phyloP scores from a whole-genome alignment of 2,329 filamentous ascomycete genomes.

The Epichloe aotearoae region DNA sequence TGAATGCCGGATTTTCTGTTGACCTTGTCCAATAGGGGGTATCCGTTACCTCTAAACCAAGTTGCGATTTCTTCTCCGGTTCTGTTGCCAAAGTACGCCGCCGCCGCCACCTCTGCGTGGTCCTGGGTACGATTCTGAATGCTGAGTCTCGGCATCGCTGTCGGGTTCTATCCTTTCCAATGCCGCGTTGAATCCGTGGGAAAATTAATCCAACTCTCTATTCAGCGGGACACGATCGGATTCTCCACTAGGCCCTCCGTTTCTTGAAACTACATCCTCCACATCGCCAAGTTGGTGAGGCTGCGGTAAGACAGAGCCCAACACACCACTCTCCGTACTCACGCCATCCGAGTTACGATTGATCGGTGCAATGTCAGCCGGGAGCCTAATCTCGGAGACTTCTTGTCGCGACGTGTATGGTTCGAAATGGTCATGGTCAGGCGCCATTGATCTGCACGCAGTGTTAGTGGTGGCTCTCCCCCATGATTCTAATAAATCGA shows the following conservation, averaged over 20 bases:
- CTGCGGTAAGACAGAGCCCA: neutral
- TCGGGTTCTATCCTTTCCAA: slow-evolving; percentile 24
- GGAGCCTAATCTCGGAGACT: slow-evolving; percentile 9
- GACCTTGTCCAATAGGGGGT: neutral
- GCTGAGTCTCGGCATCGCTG: slow-evolving; percentile 9
- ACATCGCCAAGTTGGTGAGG: neutral
- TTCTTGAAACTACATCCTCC: slow-evolving; percentile 9
- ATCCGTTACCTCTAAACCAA: slow-evolving; percentile 30
- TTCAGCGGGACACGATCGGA: slow-evolving; percentile 27
- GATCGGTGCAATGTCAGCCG: slow-evolving; percentile 2
- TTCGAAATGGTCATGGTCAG: slow-evolving; percentile 13
- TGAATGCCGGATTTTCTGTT: neutral
- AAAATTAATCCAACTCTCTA: slow-evolving; percentile 31
- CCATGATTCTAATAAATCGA: neutral
- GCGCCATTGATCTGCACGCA: slow-evolving; percentile 16
- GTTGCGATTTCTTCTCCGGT: slow-evolving; percentile 33
- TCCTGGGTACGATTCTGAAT: slow-evolving; percentile 10
- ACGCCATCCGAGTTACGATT: slow-evolving; percentile 6
- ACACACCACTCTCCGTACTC: neutral
- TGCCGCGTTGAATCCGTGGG: slow-evolving; percentile 27
- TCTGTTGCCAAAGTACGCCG: slow-evolving; percentile 41
- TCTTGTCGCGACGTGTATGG: slow-evolving; percentile 18
- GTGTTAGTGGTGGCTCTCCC: slow-evolving; percentile 8
- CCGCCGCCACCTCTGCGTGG: slow-evolving; percentile 18
- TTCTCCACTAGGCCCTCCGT: slow-evolving; percentile 14